These are phyloP conservation scores for Ceratocystis lukuohia DNA, from an alignment of 2,329 filamentous ascomycete genomes.

Conservation along the genomic window DNA sequence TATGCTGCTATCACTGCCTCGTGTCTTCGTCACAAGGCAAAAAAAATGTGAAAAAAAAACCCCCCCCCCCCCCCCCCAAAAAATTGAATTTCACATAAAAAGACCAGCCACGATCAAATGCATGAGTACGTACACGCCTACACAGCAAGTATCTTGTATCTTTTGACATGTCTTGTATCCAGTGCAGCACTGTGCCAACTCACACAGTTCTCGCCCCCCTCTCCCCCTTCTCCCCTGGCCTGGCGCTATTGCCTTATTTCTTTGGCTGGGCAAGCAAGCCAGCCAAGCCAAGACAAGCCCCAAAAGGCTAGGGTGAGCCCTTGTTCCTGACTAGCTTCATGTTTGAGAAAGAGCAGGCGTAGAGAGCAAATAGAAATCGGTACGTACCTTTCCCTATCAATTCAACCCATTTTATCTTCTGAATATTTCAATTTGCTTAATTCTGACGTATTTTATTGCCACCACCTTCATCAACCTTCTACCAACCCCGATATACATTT, in stretches of 20 bases:
- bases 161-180: not conserved
- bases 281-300: not conserved
- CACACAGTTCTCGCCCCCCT: not conserved
- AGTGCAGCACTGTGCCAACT: not conserved
- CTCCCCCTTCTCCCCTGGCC: not conserved
- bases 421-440: not conserved
- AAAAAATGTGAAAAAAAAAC: too few species aligned
- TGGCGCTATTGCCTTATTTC: not conserved
- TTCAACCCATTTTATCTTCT: not conserved
- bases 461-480: not conserved
- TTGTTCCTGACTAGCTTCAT: conserved; percentile 3
- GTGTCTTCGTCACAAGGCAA: not conserved
- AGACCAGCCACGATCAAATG: not conserved
- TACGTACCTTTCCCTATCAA: not conserved
- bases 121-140: not conserved
- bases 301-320: not conserved
- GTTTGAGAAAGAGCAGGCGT: not conserved
- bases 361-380: not conserved
- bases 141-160: not conserved
- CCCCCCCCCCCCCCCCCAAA: too few species aligned
- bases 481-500: not conserved
- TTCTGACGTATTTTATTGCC: not conserved
- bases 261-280: not conserved
- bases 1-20: not conserved
- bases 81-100: not conserved